Conservation (phyloP, 2,329 filamentous ascomycete genomes). For the Exophiala sp. region DNA sequence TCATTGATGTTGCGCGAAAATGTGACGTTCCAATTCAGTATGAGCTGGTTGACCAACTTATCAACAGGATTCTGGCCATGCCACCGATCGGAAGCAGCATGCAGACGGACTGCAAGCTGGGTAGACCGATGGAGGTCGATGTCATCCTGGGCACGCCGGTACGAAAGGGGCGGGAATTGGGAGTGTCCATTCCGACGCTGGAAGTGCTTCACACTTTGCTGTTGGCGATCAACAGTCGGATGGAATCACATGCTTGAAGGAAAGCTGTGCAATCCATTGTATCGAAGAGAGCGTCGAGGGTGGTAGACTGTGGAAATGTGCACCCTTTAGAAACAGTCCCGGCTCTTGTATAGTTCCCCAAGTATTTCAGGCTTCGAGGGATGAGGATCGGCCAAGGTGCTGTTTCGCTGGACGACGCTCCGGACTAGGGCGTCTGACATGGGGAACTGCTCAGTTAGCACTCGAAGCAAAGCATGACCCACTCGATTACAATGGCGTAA, state of each 20-base stretch:
- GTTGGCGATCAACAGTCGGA: conserved; percentile 21
- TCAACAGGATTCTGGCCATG: conserved; percentile 40
- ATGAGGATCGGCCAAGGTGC: no score
- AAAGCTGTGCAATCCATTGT: not conserved
- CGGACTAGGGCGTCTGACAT: no score
- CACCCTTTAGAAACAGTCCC: no score
- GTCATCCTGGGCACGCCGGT: conserved; percentile 45
- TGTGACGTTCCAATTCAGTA: conserved; percentile 39
- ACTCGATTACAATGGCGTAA: no score
- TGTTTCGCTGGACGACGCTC: no score
- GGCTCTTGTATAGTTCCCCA: no score
- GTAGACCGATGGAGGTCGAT: conserved; percentile 45
- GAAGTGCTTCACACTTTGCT: conserved; percentile 36
- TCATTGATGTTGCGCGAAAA: conserved; percentile 40
- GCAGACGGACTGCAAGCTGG: conserved; percentile 43
- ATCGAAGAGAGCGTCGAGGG: not conserved
- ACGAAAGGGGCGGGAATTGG: conserved; percentile 38
- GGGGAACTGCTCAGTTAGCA: no score
- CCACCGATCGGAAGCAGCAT: conserved; percentile 44
- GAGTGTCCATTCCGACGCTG: conserved; percentile 39
- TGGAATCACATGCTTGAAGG: conserved; percentile 8
- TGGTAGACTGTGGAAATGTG: no score
- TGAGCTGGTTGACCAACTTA: conserved; percentile 37
- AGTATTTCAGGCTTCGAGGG: no score
- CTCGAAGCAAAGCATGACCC: no score